These are phyloP conservation scores for Gossypium gossypioides DNA, from an alignment of 441 rosid genomes.

Conservation along the genomic window DNA sequence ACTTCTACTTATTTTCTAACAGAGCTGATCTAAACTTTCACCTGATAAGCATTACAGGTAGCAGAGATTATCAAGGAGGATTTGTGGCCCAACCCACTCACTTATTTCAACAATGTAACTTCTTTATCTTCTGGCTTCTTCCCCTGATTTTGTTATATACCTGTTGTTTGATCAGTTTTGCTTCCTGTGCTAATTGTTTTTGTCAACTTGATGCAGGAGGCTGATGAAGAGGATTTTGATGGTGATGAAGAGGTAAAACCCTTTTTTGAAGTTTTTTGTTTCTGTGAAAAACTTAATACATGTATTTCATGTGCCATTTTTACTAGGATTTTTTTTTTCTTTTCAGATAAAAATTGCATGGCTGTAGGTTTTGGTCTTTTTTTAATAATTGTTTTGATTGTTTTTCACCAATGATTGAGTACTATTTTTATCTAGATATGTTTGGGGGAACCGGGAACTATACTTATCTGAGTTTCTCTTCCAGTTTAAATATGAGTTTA, in stretches of 20 bases:
- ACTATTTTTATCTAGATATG: not conserved
- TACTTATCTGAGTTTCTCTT: not conserved
- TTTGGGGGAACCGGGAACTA: not conserved
- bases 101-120: conserved; percentile 71
- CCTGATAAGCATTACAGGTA: conserved; percentile 36
- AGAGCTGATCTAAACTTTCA: not conserved
- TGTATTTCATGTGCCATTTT: not conserved
- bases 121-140: not conserved
- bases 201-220: conserved; percentile 39
- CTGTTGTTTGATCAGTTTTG: not conserved
- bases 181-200: conserved; percentile 11
- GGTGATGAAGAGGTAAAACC: conserved; percentile 58
- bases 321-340: not conserved
- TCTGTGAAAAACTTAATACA: not conserved
- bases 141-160: not conserved
- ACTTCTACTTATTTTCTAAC: not conserved
- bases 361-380: not conserved
- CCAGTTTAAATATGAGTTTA: not conserved
- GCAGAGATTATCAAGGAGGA: conserved; percentile 94
- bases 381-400: not conserved
- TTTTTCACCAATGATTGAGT: not conserved
- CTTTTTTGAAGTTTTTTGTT: not conserved
- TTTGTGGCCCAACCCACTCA: conserved; percentile 89
- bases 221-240: conserved; percentile 73
- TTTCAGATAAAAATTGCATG: not conserved